Base-by-base conservation (phyloP, 805 yeast species). In the Wickerhamiella azymoides region DNA sequence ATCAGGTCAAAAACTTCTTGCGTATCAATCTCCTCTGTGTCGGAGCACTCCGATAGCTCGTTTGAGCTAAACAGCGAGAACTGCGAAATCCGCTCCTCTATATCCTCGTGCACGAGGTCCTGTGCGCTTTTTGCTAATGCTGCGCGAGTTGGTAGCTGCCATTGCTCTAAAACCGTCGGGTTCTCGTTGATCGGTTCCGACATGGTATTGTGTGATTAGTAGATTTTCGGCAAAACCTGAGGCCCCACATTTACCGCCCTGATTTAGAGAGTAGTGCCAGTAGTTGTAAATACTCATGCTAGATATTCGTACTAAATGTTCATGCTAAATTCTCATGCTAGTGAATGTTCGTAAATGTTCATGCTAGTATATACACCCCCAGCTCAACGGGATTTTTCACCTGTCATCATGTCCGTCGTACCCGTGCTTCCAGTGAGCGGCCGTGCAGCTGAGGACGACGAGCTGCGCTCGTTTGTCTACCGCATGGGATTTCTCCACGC, bases 1-100 rank as follows among this genome's bases (percentile, higher is more conserved):
- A 84, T 84, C 40, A 89, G 66, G 59, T 88, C 95, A 55, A 76
- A 86, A 5, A 89, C 78, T 59, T 89, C 98, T 59, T 89, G 96
- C 1, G 86, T 63, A 59, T 89, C 98, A 33, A 89, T 76, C 8
- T 73, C 74, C 33, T 84, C 92, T 16, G 50, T 52, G 10, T 54
- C 62, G 7, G 49, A 56, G 11, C 54, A 61, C 10, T 28, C 26
- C 11, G 26, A 6, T 5, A 13, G 14, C n/a, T 35, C 42, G 49
- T 40, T 38, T 40, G 45, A 35, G 18, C 32, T 26, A 26, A 51
- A 53, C 35, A 57, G 48, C 10, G 61, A 54, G 41, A 49, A 52
- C 41, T 36, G 51, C 33, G 45, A 49, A 11, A 54, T 49, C 21
- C 52, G 52, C 3, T 41, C 39, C 16, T 30, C 32, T 13, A 41